phyloP scores from a whole-genome alignment of 2,329 filamentous ascomycete species.

The Hymenoscyphus albidus region DNA sequence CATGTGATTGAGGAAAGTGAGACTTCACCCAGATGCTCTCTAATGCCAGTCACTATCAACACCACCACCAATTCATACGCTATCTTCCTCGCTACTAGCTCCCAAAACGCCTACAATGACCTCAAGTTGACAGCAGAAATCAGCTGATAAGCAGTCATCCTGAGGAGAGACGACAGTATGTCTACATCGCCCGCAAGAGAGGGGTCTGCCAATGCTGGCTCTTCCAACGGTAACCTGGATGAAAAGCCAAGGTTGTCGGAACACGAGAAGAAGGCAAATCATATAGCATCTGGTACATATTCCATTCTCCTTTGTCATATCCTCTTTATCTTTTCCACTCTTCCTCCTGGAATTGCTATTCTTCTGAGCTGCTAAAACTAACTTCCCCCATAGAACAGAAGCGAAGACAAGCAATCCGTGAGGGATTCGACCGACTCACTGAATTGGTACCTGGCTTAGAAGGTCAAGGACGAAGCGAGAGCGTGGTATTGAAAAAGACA shows the following conservation, averaged over 20 bases:
- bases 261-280: conserved; percentile 69
- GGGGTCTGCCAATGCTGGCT: conserved; percentile 29
- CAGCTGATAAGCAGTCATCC: conserved; percentile 12
- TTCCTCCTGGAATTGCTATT: neutral
- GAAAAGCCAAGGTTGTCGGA: conserved; percentile 65
- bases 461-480: conserved; percentile 66
- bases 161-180: conserved; percentile 16
- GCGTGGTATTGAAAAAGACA: conserved; percentile 58
- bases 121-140: neutral
- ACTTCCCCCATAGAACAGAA: conserved; percentile 45
- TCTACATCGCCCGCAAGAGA: conserved; percentile 28
- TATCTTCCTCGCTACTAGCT: neutral
- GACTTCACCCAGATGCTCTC: neutral
- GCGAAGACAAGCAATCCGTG: conserved; percentile 50
- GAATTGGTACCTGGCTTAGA: conserved; percentile 65
- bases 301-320: conserved; percentile 5
- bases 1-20: conserved; percentile 14
- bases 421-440: conserved; percentile 66
- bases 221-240: conserved; percentile 29
- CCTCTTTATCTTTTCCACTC: neutral
- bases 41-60: neutral
- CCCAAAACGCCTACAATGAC: neutral
- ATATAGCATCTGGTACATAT: conserved; percentile 55
- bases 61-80: neutral
- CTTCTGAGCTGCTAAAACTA: conserved; percentile 3